Percentiles rank a stretch among this genome's conserved stretches.
These are phyloP conservation scores for Paraconiothyrium sp. DNA, from an alignment of 2,329 filamentous ascomycete species.

Conservation along the genomic window DNA sequence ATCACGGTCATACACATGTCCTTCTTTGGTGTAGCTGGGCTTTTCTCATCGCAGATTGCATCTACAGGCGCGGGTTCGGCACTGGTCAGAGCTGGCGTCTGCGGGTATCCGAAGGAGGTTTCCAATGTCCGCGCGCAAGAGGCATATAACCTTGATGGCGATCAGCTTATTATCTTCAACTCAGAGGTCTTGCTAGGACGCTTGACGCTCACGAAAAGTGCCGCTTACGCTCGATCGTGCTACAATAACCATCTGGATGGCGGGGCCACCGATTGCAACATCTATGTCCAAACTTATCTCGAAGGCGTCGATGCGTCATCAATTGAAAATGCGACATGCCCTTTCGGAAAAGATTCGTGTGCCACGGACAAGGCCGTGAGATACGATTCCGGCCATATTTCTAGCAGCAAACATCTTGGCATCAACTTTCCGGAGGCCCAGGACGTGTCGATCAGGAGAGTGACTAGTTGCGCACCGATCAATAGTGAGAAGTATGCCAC, in stretches of 20 bases:
- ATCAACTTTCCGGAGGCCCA: slow-evolving; percentile 27
- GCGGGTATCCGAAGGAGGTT: slow-evolving; percentile 27
- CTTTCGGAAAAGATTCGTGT: slow-evolving; percentile 28
- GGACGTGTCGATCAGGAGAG: slow-evolving; percentile 24
- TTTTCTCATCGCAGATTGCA: slow-evolving; percentile 30
- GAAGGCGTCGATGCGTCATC: slow-evolving; percentile 21
- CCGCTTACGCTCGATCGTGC: slow-evolving; percentile 28
- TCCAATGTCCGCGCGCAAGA: slow-evolving; percentile 16
- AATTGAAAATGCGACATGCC: slow-evolving; percentile 25
- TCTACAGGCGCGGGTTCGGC: slow-evolving; percentile 21
- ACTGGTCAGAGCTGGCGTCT: slow-evolving; percentile 20
- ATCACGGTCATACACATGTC: slow-evolving; percentile 24
- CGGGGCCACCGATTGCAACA: slow-evolving; percentile 23
- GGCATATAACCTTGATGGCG: slow-evolving; percentile 11
- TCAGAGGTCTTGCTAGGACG: slow-evolving; percentile 27
- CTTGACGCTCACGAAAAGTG: slow-evolving; percentile 26
- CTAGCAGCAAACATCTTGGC: slow-evolving; percentile 29
- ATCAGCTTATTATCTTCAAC: slow-evolving; percentile 25
- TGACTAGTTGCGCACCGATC: slow-evolving; percentile 33
- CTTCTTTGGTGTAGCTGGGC: slow-evolving; percentile 29
- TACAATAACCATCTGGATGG: slow-evolving; percentile 22
- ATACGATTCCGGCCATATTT: slow-evolving; percentile 28
- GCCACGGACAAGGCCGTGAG: slow-evolving; percentile 13
- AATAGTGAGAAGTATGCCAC: slow-evolving; percentile 25
- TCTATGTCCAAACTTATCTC: slow-evolving; percentile 25